Base-by-base conservation (phyloP, 2,329 filamentous ascomycete genomes). In the Parafenestella ontariensis region DNA sequence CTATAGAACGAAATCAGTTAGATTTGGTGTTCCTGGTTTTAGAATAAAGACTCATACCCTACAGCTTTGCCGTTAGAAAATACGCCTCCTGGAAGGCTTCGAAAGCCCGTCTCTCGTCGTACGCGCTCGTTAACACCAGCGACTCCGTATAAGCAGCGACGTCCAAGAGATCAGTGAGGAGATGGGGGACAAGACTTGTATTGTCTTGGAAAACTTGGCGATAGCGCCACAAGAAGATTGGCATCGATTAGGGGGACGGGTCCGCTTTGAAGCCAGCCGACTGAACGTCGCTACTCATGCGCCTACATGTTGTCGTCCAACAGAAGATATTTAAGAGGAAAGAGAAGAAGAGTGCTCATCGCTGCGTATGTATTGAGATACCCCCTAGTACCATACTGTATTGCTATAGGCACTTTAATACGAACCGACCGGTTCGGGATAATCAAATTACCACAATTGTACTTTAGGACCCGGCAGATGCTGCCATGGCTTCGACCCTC, bases 41-140 rank as follows among this genome's bases (percentile, higher is more conserved):
- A 5, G 21, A 62, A 51, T 56, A 15, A 41, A 46, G 47, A 59
- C 65, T 68, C 45, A 68, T 68, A 39, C 31, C 21, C 45, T 7
- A 48, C 56, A 68, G 65, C 53, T 68, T 65, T 41, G 46, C 58
- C 5, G 47, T 67, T 24, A 54, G 62, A 23, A 62, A 64, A 36
- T 44, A 64, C 28, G 56, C 62, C 36, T 54, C 62, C 31, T 68
- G 64, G 65, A 67, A 57, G 44, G 53, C 48, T 15, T 61, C 60
- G 1, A 55, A 62, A 4, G 50, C 63, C 8, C 56, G 47, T 23
- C 48, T 56, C 18, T 52, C 55, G 40, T 52, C 46, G 39, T 68
- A 68, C 42, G 53, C 52, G 8, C 60, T 59, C 26, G 65, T 68
- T 51, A 55, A 51, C 45, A 62, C 62, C 10, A 52, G 43, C 31